phyloP scores from a whole-genome alignment of 768 basidiomycete species.

The Hericium erinaceus region DNA sequence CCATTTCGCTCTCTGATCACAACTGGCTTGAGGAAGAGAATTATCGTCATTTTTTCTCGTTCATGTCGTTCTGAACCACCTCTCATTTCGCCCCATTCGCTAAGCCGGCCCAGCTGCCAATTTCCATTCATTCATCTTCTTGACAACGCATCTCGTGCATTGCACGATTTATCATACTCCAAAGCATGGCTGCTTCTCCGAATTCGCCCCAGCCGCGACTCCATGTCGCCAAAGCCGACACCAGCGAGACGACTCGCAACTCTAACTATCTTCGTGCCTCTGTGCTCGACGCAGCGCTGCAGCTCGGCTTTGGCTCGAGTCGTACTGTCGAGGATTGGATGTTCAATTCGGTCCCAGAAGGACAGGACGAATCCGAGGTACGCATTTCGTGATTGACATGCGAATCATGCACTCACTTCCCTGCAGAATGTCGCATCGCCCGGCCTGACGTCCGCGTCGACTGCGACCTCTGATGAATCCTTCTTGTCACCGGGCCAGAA shows the following conservation, averaged over 20 bases:
- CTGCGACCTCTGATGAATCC: constrained; percentile 28
- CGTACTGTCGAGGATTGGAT: constrained; percentile 62
- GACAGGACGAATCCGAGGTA: constrained; percentile 33
- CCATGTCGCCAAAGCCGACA: no score
- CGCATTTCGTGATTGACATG: not conserved
- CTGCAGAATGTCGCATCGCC: constrained; percentile 21
- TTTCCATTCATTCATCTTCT: no score
- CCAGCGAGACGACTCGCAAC: constrained; percentile 26
- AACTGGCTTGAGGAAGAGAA: no score
- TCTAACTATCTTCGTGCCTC: constrained; percentile 60
- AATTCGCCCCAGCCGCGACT: no score
- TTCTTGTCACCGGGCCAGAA: not conserved
- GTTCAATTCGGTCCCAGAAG: constrained; percentile 51
- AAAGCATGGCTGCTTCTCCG: no score
- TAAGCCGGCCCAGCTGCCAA: no score
- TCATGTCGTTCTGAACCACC: no score
- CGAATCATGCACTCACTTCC: constrained; percentile 6
- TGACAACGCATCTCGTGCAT: no score
- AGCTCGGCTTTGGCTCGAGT: constrained; percentile 55
- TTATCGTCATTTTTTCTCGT: no score
- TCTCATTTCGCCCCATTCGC: not conserved
- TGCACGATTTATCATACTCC: no score
- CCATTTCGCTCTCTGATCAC: no score
- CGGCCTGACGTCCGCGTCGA: constrained; percentile 30
- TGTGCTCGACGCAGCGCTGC: constrained; percentile 62